Base-by-base conservation (phyloP, 257 asterid genomes). In the Solanum gracilifrons region DNA sequence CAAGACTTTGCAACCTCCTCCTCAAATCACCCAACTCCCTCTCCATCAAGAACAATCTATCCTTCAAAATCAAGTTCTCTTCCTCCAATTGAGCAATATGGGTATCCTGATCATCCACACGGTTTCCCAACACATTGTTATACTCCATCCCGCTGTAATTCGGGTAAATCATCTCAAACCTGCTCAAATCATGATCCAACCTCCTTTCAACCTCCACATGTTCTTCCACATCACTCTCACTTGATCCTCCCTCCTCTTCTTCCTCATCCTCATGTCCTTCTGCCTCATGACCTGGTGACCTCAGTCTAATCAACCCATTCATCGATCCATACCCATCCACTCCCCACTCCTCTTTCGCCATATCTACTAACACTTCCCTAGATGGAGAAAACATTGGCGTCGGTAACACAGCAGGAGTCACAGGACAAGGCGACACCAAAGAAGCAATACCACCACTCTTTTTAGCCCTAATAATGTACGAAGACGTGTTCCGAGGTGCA, bases 311-410 rank as follows among this genome's bases (percentile, higher is more conserved):
- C 91, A 95, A 88, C 16, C 98, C 97, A 87, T 95, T 95, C 98
- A 95, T 95, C 16, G 98, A 94, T 11, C 98, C 98, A 85, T 94
- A 94, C 55, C 98, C 98, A 91, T 95, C 96, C 55, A 95, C 98
- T 10, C 98, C 98, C 98, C 98, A 95, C 86, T 95, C 98, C 86
- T 93, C 98, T 90, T 94, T 94, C 0, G 98, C 98, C 97, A 93
- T 95, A 90, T 95, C 98, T 33, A 92, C 95, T 86, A 95, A 91
- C 83, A 91, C 98, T 88, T 95, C 98, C 88, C 95, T 92, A 0
- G 98, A 94, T 3, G 98, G 98, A 11, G 98, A 95, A 85, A 95
- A 93, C n/a, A 92, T 91, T 1, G 98, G 98, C 18, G 98, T 93
- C 1, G 98, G 98, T 88, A 95, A 55, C 55, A 95, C 94, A 31